phyloP scores from a whole-genome alignment of 306 rosid genomes.

The Quercus bicolor region DNA sequence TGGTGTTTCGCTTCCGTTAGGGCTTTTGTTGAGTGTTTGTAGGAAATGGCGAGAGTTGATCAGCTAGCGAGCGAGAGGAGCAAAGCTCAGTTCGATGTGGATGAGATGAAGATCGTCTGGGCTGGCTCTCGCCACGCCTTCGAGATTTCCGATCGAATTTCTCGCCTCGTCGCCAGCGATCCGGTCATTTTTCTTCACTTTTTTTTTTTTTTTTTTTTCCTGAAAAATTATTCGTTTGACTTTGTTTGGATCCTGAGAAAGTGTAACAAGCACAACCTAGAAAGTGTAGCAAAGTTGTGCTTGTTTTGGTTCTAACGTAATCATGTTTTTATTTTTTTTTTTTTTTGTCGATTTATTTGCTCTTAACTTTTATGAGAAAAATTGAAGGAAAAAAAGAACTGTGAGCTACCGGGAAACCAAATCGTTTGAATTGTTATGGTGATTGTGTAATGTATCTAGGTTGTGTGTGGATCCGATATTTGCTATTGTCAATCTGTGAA shows the following conservation, averaged over 20 bases:
- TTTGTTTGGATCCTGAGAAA: conserved; percentile 10
- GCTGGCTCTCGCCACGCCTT: conserved; percentile 67
- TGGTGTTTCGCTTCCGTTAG: background rate
- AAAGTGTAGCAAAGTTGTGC: background rate
- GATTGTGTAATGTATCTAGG: background rate
- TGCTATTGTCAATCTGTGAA: background rate
- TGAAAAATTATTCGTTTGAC: background rate
- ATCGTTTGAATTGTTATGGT: background rate
- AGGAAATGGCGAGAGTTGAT: conserved; percentile 62
- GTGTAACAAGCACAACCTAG: background rate
- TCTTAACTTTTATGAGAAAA: background rate
- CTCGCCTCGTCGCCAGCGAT: conserved; percentile 83
- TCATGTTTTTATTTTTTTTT: background rate
- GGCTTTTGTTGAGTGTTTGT: background rate
- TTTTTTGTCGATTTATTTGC: background rate
- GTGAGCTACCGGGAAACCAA: background rate
- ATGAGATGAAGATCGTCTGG: conserved; percentile 86
- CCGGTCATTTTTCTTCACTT: conserved; percentile 46
- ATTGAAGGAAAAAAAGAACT: no score
- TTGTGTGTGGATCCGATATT: background rate
- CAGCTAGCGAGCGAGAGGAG: conserved; percentile 66
- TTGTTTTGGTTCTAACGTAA: background rate
- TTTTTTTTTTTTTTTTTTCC: background rate
- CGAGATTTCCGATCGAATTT: conserved; percentile 71
- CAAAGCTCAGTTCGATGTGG: conserved; percentile 72